phyloP scores from a whole-genome alignment of 2,329 filamentous ascomycete genomes.

The Ophiostoma ips region DNA sequence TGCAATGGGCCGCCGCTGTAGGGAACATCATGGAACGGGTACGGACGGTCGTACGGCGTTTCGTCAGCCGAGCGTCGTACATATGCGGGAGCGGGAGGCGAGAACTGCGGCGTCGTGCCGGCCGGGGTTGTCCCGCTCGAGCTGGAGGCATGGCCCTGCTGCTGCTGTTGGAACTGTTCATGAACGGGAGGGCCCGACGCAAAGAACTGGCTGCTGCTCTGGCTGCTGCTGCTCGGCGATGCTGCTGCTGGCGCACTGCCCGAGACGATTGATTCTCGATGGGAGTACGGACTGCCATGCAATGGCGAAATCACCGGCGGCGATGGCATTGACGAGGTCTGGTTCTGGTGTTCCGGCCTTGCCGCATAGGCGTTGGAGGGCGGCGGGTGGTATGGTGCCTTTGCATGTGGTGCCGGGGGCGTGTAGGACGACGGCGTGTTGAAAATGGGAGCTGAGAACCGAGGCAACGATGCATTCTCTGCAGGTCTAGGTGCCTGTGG shows the following conservation, averaged over 20 bases:
- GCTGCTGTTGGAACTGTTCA: not conserved
- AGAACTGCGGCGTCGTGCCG: not conserved
- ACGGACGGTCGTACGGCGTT: not conserved
- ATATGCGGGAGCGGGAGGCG: not conserved
- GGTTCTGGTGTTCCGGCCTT: not conserved
- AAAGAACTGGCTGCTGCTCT: not conserved
- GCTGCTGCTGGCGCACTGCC: not conserved
- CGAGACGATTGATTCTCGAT: not conserved
- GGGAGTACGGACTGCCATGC: not conserved
- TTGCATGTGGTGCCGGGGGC: not conserved
- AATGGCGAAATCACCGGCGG: not conserved
- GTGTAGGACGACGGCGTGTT: too few species aligned
- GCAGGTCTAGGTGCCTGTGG: not conserved
- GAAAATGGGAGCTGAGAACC: not conserved
- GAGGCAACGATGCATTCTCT: not conserved
- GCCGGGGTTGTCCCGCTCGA: not conserved
- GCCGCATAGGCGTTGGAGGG: not conserved
- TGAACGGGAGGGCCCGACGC: not conserved
- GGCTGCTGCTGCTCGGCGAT: not conserved
- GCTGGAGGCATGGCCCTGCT: not conserved
- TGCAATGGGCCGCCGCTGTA: not conserved
- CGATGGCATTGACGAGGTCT: slow-evolving; percentile 1
- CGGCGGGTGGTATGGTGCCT: not conserved
- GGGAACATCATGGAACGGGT: not conserved
- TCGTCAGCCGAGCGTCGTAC: not conserved